A percentile compares a stretch with the other conserved stretches of the same genome.
phyloP scores from a whole-genome alignment of 2,329 filamentous ascomycete species.

The Cytospora mali region DNA sequence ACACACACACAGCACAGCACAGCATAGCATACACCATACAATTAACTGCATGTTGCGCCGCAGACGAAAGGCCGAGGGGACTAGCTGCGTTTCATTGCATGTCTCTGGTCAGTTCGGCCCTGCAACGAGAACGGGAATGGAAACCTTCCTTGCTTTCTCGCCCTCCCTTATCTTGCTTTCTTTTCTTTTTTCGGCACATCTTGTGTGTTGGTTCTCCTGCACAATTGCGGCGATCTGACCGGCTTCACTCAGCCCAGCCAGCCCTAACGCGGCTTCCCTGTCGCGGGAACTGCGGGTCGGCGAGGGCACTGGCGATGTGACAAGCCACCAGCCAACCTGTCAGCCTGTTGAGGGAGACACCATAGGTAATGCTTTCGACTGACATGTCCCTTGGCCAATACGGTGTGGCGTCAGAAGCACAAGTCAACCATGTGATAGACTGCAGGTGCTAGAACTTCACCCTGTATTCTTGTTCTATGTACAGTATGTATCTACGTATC shows the following conservation, averaged over 20 bases:
- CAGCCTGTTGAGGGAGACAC: not conserved
- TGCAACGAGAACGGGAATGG: not conserved
- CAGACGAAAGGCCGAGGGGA: constrained; percentile 10
- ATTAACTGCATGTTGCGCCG: constrained; percentile 2
- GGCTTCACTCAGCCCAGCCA: not conserved
- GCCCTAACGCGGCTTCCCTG: constrained; percentile 5
- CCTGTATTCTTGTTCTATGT: constrained; percentile 9
- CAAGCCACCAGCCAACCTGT: not conserved
- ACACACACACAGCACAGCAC: too few species aligned
- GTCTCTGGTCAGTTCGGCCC: not conserved
- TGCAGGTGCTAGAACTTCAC: not conserved
- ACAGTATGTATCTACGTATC: too few species aligned
- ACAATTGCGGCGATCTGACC: not conserved
- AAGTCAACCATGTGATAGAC: not conserved
- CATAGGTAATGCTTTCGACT: too few species aligned
- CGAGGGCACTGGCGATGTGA: not conserved
- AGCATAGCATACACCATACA: too few species aligned
- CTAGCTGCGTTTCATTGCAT: constrained; percentile 3
- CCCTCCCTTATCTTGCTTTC: not conserved
- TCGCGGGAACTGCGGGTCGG: not conserved
- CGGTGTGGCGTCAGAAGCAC: too few species aligned
- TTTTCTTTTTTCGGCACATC: not conserved
- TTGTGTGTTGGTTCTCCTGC: not conserved
- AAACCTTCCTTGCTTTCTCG: not conserved
- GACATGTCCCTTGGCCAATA: too few species aligned